phyloP scores from a whole-genome alignment of 163 green algal genomes.

The Chloromonas sp. region DNA sequence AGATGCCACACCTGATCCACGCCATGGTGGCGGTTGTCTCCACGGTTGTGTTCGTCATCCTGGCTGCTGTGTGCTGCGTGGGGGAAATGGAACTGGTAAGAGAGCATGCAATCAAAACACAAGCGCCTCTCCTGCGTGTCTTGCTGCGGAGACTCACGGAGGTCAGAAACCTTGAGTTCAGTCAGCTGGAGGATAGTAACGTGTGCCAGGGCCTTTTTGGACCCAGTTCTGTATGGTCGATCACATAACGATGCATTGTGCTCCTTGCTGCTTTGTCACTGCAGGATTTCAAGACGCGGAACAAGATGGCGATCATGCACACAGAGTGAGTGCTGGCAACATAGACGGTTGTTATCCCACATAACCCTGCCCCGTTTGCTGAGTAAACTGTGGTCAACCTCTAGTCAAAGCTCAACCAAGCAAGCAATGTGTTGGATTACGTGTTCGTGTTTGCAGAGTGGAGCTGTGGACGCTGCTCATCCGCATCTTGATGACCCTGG shows the following conservation, averaged over 20 bases:
- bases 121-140: neutral
- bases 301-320: constrained; percentile 8
- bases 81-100: constrained; percentile 2
- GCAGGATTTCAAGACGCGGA: neutral
- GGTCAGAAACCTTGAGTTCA: neutral
- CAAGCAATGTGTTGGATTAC: too few relatives aligned
- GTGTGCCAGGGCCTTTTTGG: too few relatives aligned
- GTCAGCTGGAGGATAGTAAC: neutral
- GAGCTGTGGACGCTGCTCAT: neutral
- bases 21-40: neutral
- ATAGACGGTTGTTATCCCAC: too few relatives aligned
- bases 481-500: constrained; percentile 1
- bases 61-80: neutral
- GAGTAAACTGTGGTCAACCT: too few relatives aligned
- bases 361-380: too few relatives aligned
- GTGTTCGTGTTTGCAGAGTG: neutral
- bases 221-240: too few relatives aligned
- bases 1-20: constrained; percentile 8
- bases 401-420: too few relatives aligned
- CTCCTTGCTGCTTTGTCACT: too few relatives aligned
- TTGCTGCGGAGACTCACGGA: neutral
- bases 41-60: neutral
- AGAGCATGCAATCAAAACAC: neutral
- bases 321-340: neutral
- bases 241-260: too few relatives aligned